Base-by-base conservation (phyloP, 2,329 filamentous ascomycete species). In the Emydomyces testavorans region DNA sequence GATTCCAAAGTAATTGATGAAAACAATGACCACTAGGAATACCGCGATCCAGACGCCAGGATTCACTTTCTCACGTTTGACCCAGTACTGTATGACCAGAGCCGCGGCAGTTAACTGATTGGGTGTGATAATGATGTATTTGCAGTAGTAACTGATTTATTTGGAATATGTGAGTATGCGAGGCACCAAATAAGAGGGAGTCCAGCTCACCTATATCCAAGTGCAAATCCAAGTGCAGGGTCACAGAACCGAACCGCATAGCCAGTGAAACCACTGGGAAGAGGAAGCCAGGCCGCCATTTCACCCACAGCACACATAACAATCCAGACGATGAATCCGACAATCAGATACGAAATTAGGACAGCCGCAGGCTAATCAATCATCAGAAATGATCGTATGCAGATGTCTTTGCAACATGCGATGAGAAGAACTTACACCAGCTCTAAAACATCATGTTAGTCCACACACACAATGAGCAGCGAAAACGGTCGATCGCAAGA, bases 101-200 rank as follows among this genome's bases (percentile, higher is more conserved):
- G 84, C 78, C n/a, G 76, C 78, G 23, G 86, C 86, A 0, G 85
- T 92, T 32, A 93, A 70, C 62, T 93, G 85, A 60, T 92, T 92
- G 1, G 87, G 85, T 1, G 84, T 88, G 42, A 85, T 76, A 58
- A 93, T 89, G 62, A 92, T 85, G 63, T 92, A 92, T 62, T 78
- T 89, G 67, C 80, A 76, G 76, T 78, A 85, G 56, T 66, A 69
- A 26, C 65, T 68, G 51, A 71, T 46, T 71, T 71, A 68, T 68
- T 71, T 53, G 71, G n/a, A 7, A 11, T 34, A 29, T 6, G 71
- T 3, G 65, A 54, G 45, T 38, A 29, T 29, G 35, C 5, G 36
- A 26, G 18, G 10, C 7, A 15, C 2, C 2, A 5, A 7, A 11
- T 6, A 34, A 10, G 7, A 39, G 24, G 5, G 11, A 20, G 23